Evolutionary conservation across 2,329 filamentous ascomycete species (phyloP).

Genomic region (Huntiella decipiens): DNA sequence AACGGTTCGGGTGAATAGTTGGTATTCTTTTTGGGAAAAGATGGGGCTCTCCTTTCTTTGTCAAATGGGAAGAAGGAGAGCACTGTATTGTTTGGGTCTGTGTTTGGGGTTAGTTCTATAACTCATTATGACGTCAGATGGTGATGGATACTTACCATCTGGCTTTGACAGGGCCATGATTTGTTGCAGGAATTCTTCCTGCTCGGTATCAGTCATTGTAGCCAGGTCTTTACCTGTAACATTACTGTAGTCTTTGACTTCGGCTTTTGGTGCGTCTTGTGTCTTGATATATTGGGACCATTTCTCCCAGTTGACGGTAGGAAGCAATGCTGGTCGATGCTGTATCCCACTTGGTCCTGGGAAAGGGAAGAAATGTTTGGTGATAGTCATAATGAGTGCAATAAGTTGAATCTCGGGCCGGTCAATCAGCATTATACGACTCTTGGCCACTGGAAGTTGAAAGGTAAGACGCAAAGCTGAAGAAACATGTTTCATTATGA

Average conservation of each 20-base stretch:
- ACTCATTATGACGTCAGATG: not conserved
- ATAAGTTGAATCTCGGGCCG: conserved; percentile 61
- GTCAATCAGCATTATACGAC: conserved; percentile 20
- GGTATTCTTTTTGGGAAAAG: no score
- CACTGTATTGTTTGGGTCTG: conserved; percentile 2
- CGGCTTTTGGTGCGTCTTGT: conserved; percentile 14
- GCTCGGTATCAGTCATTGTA: conserved; percentile 36
- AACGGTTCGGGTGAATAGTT: not conserved
- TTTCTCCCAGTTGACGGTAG: conserved; percentile 44
- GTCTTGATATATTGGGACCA: conserved; percentile 28
- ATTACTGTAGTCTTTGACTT: conserved; percentile 25
- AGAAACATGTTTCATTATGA: conserved; percentile 5
- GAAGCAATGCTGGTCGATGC: conserved; percentile 13
- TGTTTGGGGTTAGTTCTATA: not conserved
- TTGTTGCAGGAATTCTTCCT: conserved; percentile 45
- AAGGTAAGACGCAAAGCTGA: conserved; percentile 3
- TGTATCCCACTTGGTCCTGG: conserved; percentile 24
- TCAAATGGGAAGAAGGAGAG: conserved; percentile 7
- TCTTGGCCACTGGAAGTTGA: conserved; percentile 3
- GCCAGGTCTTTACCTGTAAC: conserved; percentile 44
- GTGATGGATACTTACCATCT: conserved; percentile 1
- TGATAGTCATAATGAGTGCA: conserved; percentile 50
- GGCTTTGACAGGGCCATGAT: conserved; percentile 15
- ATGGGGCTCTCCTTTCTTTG: not conserved
- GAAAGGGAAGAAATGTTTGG: conserved; percentile 66